These are phyloP conservation scores for Hortaea sp. DNA, from an alignment of 2,329 filamentous ascomycete species.

Conservation along the genomic window DNA sequence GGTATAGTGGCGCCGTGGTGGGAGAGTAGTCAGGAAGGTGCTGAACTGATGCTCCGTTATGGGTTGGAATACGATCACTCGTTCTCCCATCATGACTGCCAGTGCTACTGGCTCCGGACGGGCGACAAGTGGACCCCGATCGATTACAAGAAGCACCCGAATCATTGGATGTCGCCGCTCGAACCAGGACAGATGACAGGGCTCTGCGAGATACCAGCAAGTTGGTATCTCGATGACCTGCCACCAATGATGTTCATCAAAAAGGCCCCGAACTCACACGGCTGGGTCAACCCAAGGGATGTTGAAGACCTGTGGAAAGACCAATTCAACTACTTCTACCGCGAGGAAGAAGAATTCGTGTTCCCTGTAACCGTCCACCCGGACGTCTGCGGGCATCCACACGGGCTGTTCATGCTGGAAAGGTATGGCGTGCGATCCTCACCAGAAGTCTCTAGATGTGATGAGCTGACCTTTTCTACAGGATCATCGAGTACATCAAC, in stretches of 20 bases:
- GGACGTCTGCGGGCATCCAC: constrained; percentile 39
- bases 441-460: constrained; percentile 53
- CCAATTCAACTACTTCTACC: constrained; percentile 37
- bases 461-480: constrained; percentile 59
- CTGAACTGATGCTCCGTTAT: constrained; percentile 31
- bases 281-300: constrained; percentile 32
- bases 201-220: constrained; percentile 37
- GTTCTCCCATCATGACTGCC: constrained; percentile 39
- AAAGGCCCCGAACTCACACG: constrained; percentile 46
- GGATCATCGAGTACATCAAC: constrained; percentile 37
- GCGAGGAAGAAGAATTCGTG: constrained; percentile 37
- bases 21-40: constrained; percentile 28
- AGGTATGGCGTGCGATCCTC: constrained; percentile 47
- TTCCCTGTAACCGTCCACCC: constrained; percentile 41
- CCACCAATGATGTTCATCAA: constrained; percentile 60
- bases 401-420: constrained; percentile 39
- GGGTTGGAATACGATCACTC: constrained; percentile 39
- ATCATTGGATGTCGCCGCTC: constrained; percentile 31
- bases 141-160: constrained; percentile 49
- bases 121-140: constrained; percentile 60
- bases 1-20: constrained; percentile 38
- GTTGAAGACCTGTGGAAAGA: constrained; percentile 38
- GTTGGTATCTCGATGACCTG: constrained; percentile 37
- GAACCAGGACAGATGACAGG: constrained; percentile 19
- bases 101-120: constrained; percentile 31